Evolutionary conservation across 2,329 filamentous ascomycete genomes (phyloP), one percentile per base, ranked within the genome.

Genomic region (Ophioceras dolichostomum): DNA sequence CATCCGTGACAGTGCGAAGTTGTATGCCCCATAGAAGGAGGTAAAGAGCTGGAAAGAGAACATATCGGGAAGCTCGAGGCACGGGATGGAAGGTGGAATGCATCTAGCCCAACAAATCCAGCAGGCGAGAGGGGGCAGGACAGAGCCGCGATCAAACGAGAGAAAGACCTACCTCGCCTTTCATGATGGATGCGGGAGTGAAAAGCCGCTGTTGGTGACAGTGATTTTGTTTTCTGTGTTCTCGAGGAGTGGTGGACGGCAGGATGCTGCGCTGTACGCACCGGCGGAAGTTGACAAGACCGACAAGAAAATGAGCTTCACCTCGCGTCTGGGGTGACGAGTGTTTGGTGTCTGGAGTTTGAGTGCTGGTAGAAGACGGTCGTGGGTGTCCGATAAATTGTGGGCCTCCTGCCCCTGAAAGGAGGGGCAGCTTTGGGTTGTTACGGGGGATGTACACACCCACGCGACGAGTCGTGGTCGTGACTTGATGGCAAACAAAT

Each of bases 101-200:
- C n/a, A n/a, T n/a, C n/a, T n/a, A n/a, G n/a, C n/a, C n/a, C n/a
- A n/a, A n/a, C n/a, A n/a, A n/a, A n/a, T n/a, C n/a, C n/a, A n/a
- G n/a, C n/a, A n/a, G n/a, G n/a, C n/a, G 12, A 36, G 24, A 16
- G 22, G 34, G 2, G 24, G 24, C 3, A 36, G 26, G 10, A 12
- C n/a, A 19, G n/a, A 10, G 14, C 13, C 13, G 20, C 6, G 3
- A 13, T 6, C 20, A 31, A n/a, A 7, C n/a, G 16, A 20, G 18
- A 33, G 27, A 16, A 34, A 27, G 30, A 59, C 68, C 56, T 56
- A 72, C 68, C 65, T 72, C 68, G 60, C 68, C 68, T 64, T 70
- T 72, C 68, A 72, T 72, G 52, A 45, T 69, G 57, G 46, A 46
- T 47, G 27, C 34, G 36, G 37, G 27, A 30, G 22, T n/a, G 16